Percentiles rank a stretch among this genome's conserved stretches.
Conservation (phyloP, 768 basidiomycete species). For the Psilocybe sp. region DNA sequence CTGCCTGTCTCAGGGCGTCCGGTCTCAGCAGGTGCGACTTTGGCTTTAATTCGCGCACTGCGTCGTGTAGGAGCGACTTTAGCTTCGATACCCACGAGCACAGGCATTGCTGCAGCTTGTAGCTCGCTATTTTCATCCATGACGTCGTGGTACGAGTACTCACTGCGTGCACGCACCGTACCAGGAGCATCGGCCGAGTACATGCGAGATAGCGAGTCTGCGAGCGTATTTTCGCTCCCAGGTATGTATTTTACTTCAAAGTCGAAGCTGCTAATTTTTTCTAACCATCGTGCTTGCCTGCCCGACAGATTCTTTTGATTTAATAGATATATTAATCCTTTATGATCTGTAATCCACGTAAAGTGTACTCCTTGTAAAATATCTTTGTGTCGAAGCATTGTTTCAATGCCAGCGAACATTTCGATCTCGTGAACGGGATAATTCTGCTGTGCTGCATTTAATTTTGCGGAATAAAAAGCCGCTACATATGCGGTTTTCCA, state of each 20-base stretch:
- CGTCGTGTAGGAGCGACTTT: background rate
- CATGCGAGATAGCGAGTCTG: slow-evolving; percentile 26
- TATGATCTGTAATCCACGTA: slow-evolving; percentile 25
- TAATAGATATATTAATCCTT: slow-evolving; percentile 20
- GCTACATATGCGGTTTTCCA: slow-evolving; percentile 20
- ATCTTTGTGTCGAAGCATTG: slow-evolving; percentile 23
- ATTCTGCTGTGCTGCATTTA: slow-evolving; percentile 33
- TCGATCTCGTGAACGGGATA: slow-evolving; percentile 36
- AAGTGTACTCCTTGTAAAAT: slow-evolving; percentile 27
- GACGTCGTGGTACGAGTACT: slow-evolving; percentile 19
- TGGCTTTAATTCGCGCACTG: too few species aligned
- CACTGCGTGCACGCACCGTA: slow-evolving; percentile 11
- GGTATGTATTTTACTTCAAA: slow-evolving; percentile 14
- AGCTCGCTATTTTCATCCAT: slow-evolving; percentile 5
- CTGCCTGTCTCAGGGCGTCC: too few species aligned
- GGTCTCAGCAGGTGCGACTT: too few species aligned
- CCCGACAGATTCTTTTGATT: slow-evolving; percentile 28
- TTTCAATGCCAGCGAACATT: slow-evolving; percentile 30
- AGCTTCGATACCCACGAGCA: slow-evolving; percentile 1
- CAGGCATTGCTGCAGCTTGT: background rate
- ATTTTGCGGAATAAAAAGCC: slow-evolving; percentile 32
- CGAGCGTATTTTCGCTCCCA: slow-evolving; percentile 26
- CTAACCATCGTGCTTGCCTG: slow-evolving; percentile 32
- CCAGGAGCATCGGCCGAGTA: slow-evolving; percentile 17
- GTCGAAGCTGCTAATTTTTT: slow-evolving; percentile 18